Evolutionary conservation across 768 basidiomycete genomes (phyloP), one percentile per base, ranked within the genome.

Genomic region (Cyathus striatus): DNA sequence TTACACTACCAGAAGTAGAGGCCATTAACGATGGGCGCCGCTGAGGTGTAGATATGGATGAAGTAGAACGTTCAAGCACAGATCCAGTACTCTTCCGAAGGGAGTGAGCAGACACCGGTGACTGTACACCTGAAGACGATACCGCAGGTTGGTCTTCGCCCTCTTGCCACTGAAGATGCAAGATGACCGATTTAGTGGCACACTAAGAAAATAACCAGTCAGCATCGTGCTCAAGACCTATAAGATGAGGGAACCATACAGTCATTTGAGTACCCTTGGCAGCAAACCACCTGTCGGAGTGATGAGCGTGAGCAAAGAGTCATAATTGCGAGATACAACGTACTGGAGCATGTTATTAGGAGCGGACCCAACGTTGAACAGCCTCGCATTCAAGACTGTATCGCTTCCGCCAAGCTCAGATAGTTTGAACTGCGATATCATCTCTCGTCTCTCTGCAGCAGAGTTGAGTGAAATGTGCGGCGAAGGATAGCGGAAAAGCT

Each of bases 201-300:
- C 90, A 92, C 90, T 90, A 41, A 4, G 39, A 24, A n/a, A n/a
- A n/a, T n/a, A n/a, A n/a, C 22, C n/a, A 26, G 1, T 34, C 4
- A 49, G 32, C 25, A 25, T n/a, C 3, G 49, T 30, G 20, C 23
- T 14, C 4, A 17, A 21, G 6, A 23, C 3, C 38, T 21, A 21
- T 17, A 23, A n/a, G 13, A 2, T 32, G 3, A 37, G 39, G 48
- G 23, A 38, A 40, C 27, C 27, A 30, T 56, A 90, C 90, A 22
- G 91, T 93, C 84, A 93, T 92, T 56, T 89, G 87, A 4, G 81
- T 78, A 1, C 90, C 90, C 50, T 91, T 89, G 1, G 90, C 89
- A 5, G 90, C 90, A 57, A 93, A 92, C 90, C 90, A 92, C 52
- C 81, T 83, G 7, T 27, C 50, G 40, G 26, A 52, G 35, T n/a